Conservation (phyloP, 2,329 filamentous ascomycete species). For the Xylaria sp. region DNA sequence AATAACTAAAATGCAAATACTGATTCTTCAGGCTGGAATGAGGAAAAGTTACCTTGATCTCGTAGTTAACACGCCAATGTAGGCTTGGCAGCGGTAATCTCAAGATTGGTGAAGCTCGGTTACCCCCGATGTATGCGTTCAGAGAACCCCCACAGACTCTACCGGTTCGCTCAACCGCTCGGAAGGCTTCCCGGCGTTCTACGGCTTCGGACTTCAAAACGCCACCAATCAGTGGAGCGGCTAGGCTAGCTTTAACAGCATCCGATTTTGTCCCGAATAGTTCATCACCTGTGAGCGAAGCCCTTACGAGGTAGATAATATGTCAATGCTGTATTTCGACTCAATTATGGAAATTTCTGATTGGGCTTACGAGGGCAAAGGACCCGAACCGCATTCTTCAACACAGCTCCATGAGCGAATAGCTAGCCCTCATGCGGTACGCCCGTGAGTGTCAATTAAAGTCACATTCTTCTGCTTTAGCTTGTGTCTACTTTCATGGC, state of each 20-base stretch:
- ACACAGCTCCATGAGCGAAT: too few species aligned
- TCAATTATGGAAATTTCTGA: too few species aligned
- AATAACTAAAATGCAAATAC: not conserved
- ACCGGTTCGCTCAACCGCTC: slow-evolving; percentile 1
- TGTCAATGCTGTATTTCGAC: too few species aligned
- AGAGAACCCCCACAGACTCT: not conserved
- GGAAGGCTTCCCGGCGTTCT: slow-evolving; percentile 3
- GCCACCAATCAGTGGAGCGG: not conserved
- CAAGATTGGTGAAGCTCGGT: slow-evolving; percentile 1
- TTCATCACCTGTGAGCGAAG: not conserved
- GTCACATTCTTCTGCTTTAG: too few species aligned
- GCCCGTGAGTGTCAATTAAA: too few species aligned
- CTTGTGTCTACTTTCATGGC: too few species aligned
- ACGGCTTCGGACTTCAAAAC: not conserved
- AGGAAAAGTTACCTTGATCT: not conserved
- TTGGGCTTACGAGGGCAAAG: too few species aligned
- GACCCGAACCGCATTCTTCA: too few species aligned
- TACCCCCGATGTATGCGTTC: not conserved
- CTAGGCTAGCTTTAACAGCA: not conserved
- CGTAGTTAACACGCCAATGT: not conserved
- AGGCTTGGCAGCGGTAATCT: not conserved
- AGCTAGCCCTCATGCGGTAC: too few species aligned
- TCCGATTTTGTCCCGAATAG: slow-evolving; percentile 3
- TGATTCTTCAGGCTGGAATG: not conserved
- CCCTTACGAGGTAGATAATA: not conserved